phyloP scores from a whole-genome alignment of 345 rosid species.

The Cardamine resedifolia region DNA sequence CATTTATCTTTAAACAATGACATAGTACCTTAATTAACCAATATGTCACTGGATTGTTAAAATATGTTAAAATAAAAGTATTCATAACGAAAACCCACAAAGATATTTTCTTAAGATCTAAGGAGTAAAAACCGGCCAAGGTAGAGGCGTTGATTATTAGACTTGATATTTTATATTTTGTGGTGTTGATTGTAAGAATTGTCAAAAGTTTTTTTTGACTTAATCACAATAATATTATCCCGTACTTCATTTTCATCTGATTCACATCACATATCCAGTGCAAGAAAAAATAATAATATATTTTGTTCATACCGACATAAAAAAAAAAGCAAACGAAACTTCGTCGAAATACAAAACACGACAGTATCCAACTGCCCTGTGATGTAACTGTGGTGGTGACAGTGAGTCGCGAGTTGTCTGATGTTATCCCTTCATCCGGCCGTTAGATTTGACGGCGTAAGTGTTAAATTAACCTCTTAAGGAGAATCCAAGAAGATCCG shows the following conservation, averaged over 20 bases:
- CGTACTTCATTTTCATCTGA: not conserved
- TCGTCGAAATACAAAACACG: slow-evolving; percentile 15
- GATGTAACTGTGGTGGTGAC: slow-evolving; percentile 2
- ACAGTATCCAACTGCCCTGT: slow-evolving; percentile 15
- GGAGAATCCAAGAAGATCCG: not conserved
- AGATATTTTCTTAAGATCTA: slow-evolving; percentile 11
- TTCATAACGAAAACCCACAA: not conserved
- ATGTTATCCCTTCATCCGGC: not conserved
- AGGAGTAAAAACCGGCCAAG: slow-evolving; percentile 23
- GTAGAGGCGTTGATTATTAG: not conserved
- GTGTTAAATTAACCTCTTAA: not conserved
- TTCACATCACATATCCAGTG: slow-evolving; percentile 3
- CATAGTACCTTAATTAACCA: not conserved
- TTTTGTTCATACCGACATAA: slow-evolving; percentile 29
- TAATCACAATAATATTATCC: not conserved
- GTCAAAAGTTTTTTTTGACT: slow-evolving; percentile 15
- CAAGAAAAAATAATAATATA: not conserved
- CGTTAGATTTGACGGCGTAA: slow-evolving; percentile 23
- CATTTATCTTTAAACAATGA: not conserved
- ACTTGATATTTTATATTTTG: not conserved
- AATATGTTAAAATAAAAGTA: not conserved
- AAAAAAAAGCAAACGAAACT: slow-evolving; percentile 1
- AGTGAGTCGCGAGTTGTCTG: slow-evolving; percentile 2
- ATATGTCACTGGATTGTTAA: not conserved
- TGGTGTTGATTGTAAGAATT: slow-evolving; percentile 9